Percentiles rank a stretch among this genome's conserved stretches.
phyloP scores from a whole-genome alignment of 108 stramenopile genomes.

The Nitzschia palea region DNA sequence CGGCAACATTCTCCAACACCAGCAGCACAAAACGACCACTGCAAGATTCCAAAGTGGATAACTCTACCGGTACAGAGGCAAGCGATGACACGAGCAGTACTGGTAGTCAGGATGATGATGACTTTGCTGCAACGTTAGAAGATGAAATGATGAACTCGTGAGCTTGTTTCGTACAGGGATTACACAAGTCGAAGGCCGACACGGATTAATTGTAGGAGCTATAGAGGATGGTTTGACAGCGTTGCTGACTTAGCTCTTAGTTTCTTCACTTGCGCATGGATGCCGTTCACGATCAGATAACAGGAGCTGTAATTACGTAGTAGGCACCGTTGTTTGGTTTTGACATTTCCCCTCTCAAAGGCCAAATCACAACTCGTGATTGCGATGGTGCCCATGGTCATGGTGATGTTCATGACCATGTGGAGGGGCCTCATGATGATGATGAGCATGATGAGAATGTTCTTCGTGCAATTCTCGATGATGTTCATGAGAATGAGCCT shows the following conservation, averaged over 20 bases:
- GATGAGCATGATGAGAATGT: conserved; percentile 23
- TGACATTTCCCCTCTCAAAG: no score
- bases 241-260: no score
- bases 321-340: no score
- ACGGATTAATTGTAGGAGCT: background rate
- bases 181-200: background rate
- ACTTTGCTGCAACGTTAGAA: conserved; percentile 60
- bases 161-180: background rate
- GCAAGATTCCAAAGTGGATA: conserved; percentile 17
- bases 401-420: background rate
- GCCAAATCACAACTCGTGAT: no score
- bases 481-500: conserved; percentile 18
- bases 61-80: background rate
- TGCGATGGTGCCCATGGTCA: background rate
- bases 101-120: conserved; percentile 56
- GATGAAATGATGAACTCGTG: conserved; percentile 44
- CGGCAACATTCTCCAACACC: background rate
- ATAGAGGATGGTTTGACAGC: no score
- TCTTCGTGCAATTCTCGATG: background rate
- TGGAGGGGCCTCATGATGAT: conserved; percentile 12
- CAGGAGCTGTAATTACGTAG: no score
- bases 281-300: no score
- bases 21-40: conserved; percentile 13
- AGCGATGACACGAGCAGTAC: conserved; percentile 32
- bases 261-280: no score